Evolutionary conservation across 306 rosid species (phyloP).

Genomic region (Vigna reflexopilosa): DNA sequence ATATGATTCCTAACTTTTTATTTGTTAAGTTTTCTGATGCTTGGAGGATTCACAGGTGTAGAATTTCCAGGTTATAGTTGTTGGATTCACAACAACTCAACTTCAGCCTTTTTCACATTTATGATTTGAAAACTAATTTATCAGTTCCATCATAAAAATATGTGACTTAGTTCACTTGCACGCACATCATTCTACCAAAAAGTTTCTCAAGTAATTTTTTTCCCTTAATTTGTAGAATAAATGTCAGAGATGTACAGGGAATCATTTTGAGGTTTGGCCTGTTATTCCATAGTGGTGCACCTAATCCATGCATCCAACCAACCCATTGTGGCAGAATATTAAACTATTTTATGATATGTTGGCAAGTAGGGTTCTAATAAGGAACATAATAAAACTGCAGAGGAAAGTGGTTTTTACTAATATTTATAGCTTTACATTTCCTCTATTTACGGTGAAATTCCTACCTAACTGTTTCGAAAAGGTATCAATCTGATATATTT

Average conservation of each 20-base stretch:
- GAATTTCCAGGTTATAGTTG: slow-evolving; percentile 44
- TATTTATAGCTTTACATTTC: not conserved
- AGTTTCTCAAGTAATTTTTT: not conserved
- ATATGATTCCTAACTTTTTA: slow-evolving; percentile 25
- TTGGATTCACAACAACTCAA: slow-evolving; percentile 48
- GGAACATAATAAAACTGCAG: slow-evolving; percentile 8
- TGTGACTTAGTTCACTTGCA: slow-evolving; percentile 40
- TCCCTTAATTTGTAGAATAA: slow-evolving; percentile 46
- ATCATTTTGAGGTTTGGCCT: slow-evolving; percentile 8
- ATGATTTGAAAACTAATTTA: slow-evolving; percentile 22
- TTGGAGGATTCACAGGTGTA: slow-evolving; percentile 34
- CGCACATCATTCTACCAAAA: slow-evolving; percentile 4
- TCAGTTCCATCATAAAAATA: slow-evolving; percentile 39
- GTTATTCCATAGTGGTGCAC: slow-evolving; percentile 30
- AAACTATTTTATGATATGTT: slow-evolving; percentile 19
- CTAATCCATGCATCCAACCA: slow-evolving; percentile 49
- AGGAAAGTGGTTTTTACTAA: not conserved
- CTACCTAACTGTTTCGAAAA: not conserved
- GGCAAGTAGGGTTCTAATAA: not conserved
- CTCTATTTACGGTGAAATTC: not conserved
- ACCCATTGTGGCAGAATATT: slow-evolving; percentile 41
- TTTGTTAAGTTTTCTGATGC: slow-evolving; percentile 29
- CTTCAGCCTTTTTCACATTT: slow-evolving; percentile 42
- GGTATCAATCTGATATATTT: not conserved
- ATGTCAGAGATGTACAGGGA: slow-evolving; percentile 26